Percentiles rank a stretch among this genome's conserved stretches.
phyloP scores from a whole-genome alignment of 2,329 filamentous ascomycete genomes.

The Aspergillus tanneri region DNA sequence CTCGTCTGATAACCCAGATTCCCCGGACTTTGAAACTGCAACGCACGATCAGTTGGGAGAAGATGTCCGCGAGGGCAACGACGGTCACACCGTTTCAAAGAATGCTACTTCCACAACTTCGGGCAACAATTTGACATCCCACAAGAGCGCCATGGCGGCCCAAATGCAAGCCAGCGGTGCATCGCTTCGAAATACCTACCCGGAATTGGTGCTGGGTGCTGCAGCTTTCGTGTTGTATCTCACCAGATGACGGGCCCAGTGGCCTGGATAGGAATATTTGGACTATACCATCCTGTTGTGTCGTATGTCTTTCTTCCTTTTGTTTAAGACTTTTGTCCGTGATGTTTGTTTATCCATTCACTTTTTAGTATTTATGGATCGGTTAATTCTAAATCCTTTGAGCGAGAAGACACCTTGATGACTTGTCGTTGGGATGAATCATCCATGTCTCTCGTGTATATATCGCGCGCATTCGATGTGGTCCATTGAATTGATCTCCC shows the following conservation, averaged over 20 bases:
- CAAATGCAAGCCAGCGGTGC: conserved; percentile 15
- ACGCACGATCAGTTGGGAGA: conserved; percentile 10
- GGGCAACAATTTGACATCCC: conserved; percentile 12
- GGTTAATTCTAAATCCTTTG: background rate
- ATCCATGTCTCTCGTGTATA: conserved; percentile 3
- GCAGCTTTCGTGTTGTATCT: conserved; percentile 15
- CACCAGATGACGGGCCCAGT: background rate
- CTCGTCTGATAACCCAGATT: conserved; percentile 1
- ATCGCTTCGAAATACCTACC: conserved; percentile 13
- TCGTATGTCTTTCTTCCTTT: background rate
- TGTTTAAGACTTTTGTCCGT: too few relatives aligned
- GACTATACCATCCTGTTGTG: background rate
- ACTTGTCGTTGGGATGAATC: background rate
- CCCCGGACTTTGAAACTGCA: conserved; percentile 15
- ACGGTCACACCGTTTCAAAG: conserved; percentile 20
- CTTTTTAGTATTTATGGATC: background rate
- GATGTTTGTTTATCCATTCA: too few relatives aligned
- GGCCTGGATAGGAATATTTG: conserved; percentile 1
- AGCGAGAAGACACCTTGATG: background rate
- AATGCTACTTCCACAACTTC: conserved; percentile 2
- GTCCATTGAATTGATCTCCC: background rate
- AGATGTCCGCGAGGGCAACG: conserved; percentile 20
- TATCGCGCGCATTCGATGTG: background rate
- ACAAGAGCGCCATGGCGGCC: conserved; percentile 15
- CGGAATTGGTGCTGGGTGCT: conserved; percentile 15